These are phyloP conservation scores for Penicillium corylophilum DNA, from an alignment of 2,329 filamentous ascomycete species.

Conservation along the genomic window DNA sequence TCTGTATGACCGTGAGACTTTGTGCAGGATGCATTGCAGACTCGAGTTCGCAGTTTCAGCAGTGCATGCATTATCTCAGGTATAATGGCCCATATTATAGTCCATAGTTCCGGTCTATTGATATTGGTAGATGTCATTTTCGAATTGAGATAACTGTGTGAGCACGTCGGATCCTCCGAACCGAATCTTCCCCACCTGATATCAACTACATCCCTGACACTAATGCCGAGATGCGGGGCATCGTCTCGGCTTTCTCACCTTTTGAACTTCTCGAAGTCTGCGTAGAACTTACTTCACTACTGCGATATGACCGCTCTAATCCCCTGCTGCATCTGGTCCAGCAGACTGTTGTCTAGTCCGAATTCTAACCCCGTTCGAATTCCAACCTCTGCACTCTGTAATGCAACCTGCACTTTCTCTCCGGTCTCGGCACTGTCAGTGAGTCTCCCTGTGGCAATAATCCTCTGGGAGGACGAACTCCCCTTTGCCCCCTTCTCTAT, in stretches of 20 bases:
- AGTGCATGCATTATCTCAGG: neutral
- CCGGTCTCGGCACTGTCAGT: slow-evolving; percentile 3
- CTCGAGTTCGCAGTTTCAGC: neutral
- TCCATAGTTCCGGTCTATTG: neutral
- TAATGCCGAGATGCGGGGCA: neutral
- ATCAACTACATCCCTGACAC: neutral
- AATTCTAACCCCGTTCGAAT: neutral
- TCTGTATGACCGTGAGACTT: neutral
- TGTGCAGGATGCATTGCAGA: neutral
- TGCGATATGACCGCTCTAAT: neutral
- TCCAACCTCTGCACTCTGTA: slow-evolving; percentile 2
- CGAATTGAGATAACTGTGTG: neutral
- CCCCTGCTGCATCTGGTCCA: neutral
- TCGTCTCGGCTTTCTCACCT: slow-evolving; percentile 10
- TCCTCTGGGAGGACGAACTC: neutral
- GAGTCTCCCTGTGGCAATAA: slow-evolving; percentile 2
- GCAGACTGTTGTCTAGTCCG: neutral
- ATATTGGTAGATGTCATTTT: neutral
- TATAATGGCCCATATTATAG: neutral
- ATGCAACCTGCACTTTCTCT: neutral
- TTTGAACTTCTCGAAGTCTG: neutral
- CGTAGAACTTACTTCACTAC: slow-evolving; percentile 2
- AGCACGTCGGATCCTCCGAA: neutral
- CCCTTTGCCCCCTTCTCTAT: neutral
- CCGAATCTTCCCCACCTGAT: neutral